Base-by-base conservation (phyloP, 2,329 filamentous ascomycete species). In the Microascus cirrosus region DNA sequence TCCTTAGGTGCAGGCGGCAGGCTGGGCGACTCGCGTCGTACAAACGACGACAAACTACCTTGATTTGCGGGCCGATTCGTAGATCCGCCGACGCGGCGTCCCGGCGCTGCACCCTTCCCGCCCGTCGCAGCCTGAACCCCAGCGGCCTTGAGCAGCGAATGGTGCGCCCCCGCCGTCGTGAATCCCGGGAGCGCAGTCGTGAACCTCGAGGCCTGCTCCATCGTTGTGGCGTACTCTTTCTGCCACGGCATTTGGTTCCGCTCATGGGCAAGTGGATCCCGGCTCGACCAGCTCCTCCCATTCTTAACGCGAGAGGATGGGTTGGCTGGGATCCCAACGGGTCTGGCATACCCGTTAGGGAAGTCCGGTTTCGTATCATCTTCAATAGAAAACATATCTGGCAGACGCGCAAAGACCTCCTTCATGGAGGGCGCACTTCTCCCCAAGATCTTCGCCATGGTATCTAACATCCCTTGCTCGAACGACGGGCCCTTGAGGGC, bases 371-470 rank as follows among this genome's bases (percentile, higher is more conserved):
- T 90, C 12, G 79, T 66, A 61, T 88, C 81, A 67, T 94, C 90
- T 64, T 89, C 83, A 0, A 76, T 73, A 51, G 73, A 77, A 59
- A 79, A 79, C 70, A 85, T 77, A 24, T 70, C 66, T 0, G 79
- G 77, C 48, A 84, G 71, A 6, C 70, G 69, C 56, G 78, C 75
- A 56, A 79, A 78, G 53, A 90, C 77, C 34, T 73, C 69, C 54
- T 77, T 70, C 55, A 81, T 73, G 1, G 77, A 70, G 11, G 89
- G 87, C 39, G 82, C 77, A 1, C 76, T 69, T 59, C 89, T 80
- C 7, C 80, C 72, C 4, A 96, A 73, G 20, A 95, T 93, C 54
- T 78, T 83, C 4, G 87, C 86, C 8, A 94, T 80, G 34, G 83
- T 81, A 45, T 79, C 76, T 12, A 94, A 76, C 1, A 84, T 76